A percentile compares a stretch with the other conserved stretches of the same genome.
These are phyloP conservation scores for Metarhizium robertsii DNA, from an alignment of 2,329 filamentous ascomycete species.

Conservation along the genomic window DNA sequence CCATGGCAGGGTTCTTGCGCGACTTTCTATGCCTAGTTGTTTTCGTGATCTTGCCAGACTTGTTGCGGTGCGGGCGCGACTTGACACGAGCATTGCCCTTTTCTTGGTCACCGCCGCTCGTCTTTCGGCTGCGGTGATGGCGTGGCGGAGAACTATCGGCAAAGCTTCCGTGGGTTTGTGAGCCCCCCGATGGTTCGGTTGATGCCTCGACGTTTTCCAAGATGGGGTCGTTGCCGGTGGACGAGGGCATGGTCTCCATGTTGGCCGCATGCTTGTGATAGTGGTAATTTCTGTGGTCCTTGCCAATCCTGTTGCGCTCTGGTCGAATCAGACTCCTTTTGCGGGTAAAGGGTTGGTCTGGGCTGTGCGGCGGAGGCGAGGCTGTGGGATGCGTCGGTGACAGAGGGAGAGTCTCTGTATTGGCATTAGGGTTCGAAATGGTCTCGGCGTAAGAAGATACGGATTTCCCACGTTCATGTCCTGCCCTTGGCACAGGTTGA, in stretches of 20 bases:
- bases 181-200: slow-evolving; percentile 40
- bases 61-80: slow-evolving; percentile 30
- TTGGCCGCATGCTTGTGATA: slow-evolving; percentile 92
- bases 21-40: slow-evolving; percentile 14
- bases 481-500: slow-evolving; percentile 32
- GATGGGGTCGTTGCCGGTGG: slow-evolving; percentile 85
- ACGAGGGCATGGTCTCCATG: slow-evolving; percentile 83
- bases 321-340: slow-evolving; percentile 87
- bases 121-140: slow-evolving; percentile 24
- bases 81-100: slow-evolving; percentile 19
- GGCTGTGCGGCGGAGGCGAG: slow-evolving; percentile 19
- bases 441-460: slow-evolving; percentile 51
- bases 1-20: slow-evolving; percentile 41
- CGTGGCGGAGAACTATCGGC: slow-evolving; percentile 35
- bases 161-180: slow-evolving; percentile 34
- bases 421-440: slow-evolving; percentile 42
- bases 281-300: slow-evolving; percentile 87
- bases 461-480: slow-evolving; percentile 47
- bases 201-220: slow-evolving; percentile 66
- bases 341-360: slow-evolving; percentile 39
- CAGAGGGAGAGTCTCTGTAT: slow-evolving; percentile 46
- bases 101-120: slow-evolving; percentile 22
- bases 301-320: slow-evolving; percentile 76
- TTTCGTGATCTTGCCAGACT: slow-evolving; percentile 51
- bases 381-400: slow-evolving; percentile 31